phyloP scores from a whole-genome alignment of 2,329 filamentous ascomycete genomes.

The Hypoxylon sp. region DNA sequence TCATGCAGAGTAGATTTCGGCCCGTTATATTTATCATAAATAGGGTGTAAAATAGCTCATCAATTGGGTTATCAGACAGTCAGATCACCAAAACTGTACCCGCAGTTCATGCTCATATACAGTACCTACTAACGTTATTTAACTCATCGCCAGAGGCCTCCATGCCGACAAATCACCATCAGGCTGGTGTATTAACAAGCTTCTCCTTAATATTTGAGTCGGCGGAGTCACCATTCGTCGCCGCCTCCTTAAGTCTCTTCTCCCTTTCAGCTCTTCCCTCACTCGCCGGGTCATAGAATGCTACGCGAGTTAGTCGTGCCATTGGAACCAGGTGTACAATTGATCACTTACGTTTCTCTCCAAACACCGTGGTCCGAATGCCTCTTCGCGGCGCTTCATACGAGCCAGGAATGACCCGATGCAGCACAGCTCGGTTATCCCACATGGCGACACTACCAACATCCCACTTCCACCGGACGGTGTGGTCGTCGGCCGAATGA shows the following conservation, averaged over 20 bases:
- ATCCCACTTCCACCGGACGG: conserved; percentile 60
- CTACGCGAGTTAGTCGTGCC: conserved; percentile 29
- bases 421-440: conserved; percentile 56
- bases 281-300: conserved; percentile 47
- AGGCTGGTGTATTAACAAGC: conserved; percentile 18
- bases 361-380: conserved; percentile 55
- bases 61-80: no score
- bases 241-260: conserved; percentile 34
- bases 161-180: neutral
- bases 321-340: neutral
- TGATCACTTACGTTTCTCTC: conserved; percentile 53
- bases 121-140: no score
- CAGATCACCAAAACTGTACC: no score
- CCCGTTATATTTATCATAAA: no score
- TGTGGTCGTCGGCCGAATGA: conserved; percentile 59
- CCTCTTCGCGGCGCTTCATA: conserved; percentile 50
- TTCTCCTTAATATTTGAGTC: conserved; percentile 11
- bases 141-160: no score
- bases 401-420: conserved; percentile 53
- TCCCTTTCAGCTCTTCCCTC: conserved; percentile 45
- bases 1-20: no score
- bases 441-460: conserved; percentile 60
- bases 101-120: no score
- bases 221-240: conserved; percentile 10
- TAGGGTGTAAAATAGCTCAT: no score